Evolutionary conservation across 345 rosid species (phyloP).

Genomic region (Kandelia obovata): DNA sequence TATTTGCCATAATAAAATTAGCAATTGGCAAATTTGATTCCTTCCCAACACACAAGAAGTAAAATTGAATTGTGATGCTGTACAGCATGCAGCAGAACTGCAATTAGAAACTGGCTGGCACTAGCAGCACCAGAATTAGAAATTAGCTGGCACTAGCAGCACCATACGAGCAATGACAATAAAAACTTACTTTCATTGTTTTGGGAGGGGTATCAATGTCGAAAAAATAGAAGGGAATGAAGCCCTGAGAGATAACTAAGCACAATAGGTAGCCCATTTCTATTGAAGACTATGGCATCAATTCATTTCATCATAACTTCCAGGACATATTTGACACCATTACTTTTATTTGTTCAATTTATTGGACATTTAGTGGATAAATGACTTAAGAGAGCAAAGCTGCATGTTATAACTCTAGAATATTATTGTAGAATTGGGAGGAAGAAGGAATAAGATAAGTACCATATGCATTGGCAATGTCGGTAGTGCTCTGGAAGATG

Average conservation of each 20-base stretch:
- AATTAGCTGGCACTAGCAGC: not conserved
- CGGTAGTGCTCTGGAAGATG: constrained; percentile 78
- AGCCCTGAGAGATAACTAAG: not conserved
- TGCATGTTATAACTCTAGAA: not conserved
- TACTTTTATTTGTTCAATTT: not conserved
- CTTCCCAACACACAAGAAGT: not conserved
- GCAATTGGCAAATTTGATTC: not conserved
- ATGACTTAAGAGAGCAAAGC: not conserved
- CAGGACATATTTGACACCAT: not conserved
- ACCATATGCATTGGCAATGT: constrained; percentile 99
- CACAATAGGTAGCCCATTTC: not conserved
- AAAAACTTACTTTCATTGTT: not conserved
- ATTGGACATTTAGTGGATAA: not conserved
- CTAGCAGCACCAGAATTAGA: not conserved
- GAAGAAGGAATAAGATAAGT: constrained; percentile 18
- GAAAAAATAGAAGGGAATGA: too few relatives aligned
- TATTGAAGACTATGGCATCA: not conserved
- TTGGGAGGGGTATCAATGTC: too few relatives aligned
- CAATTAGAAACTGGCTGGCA: not conserved
- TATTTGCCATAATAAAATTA: constrained; percentile 1
- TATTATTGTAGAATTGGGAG: not conserved
- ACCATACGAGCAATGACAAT: not conserved
- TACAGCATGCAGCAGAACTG: not conserved
- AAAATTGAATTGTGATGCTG: not conserved
- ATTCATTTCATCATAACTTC: not conserved